Evolutionary conservation across 257 asterid species (phyloP).

Genomic region (Nicotiana attenuata): DNA sequence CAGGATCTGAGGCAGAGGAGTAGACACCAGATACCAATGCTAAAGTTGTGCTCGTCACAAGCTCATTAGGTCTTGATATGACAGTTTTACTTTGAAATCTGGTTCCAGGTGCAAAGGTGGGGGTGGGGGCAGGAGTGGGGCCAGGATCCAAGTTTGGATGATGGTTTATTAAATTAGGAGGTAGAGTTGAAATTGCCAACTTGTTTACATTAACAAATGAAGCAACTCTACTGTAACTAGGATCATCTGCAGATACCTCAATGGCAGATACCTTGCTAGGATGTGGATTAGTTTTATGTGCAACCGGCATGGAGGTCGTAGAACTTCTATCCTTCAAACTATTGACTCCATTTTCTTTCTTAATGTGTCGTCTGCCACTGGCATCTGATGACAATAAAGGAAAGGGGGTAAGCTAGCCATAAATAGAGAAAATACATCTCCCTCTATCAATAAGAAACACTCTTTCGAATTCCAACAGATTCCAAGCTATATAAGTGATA

Average conservation of each 20-base stretch:
- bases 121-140: conserved; percentile 43
- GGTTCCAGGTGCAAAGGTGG: conserved; percentile 28
- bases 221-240: conserved; percentile 9
- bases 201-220: conserved; percentile 12
- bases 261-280: conserved; percentile 14
- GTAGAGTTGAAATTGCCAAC: conserved; percentile 24
- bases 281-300: conserved; percentile 17
- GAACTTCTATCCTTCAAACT: conserved; percentile 21
- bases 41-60: conserved; percentile 22
- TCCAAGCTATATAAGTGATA: background rate
- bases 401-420: conserved; percentile 5
- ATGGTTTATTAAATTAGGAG: conserved; percentile 18
- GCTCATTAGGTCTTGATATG: conserved; percentile 26
- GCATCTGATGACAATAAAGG: conserved; percentile 20
- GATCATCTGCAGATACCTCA: conserved; percentile 13
- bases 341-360: conserved; percentile 28
- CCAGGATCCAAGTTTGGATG: conserved; percentile 25
- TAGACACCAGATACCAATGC: conserved; percentile 36
- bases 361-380: conserved; percentile 28
- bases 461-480: background rate
- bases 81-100: conserved; percentile 22
- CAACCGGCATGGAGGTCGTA: conserved; percentile 20
- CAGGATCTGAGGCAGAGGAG: conserved; percentile 49
- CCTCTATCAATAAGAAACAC: background rate
- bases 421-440: background rate